A percentile compares a stretch with the other conserved stretches of the same genome.
phyloP scores from a whole-genome alignment of 345 rosid genomes.

The Hirschfeldia incana region DNA sequence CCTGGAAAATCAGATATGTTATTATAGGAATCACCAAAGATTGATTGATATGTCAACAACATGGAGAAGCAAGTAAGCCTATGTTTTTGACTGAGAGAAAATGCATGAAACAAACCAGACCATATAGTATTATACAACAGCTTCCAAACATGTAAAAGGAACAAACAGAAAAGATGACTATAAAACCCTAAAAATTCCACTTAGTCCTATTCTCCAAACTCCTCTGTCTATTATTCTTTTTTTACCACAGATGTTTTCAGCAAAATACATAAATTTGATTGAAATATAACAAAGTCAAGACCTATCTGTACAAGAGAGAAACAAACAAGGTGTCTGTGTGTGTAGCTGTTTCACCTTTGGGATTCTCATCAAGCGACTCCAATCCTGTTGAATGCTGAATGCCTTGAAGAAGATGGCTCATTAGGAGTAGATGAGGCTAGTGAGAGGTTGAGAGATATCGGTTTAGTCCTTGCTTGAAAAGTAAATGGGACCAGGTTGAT shows the following conservation, averaged over 20 bases:
- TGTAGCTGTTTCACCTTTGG: slow-evolving; percentile 9
- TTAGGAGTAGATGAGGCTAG: slow-evolving; percentile 46
- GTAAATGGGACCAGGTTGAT: slow-evolving; percentile 24
- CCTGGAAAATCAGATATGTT: slow-evolving; percentile 5
- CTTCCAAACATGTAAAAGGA: slow-evolving; percentile 35
- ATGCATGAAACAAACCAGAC: slow-evolving; percentile 6
- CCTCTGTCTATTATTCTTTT: slow-evolving; percentile 27
- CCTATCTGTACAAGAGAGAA: slow-evolving; percentile 39
- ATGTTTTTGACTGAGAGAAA: slow-evolving; percentile 10
- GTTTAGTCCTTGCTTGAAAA: slow-evolving; percentile 38
- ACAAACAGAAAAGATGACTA: background rate
- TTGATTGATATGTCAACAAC: slow-evolving; percentile 24
- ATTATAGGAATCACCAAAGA: slow-evolving; percentile 7
- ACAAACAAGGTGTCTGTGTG: slow-evolving; percentile 27
- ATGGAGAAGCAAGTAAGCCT: slow-evolving; percentile 25
- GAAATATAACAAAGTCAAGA: slow-evolving; percentile 3
- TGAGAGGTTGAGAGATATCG: slow-evolving; percentile 68
- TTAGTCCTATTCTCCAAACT: slow-evolving; percentile 19
- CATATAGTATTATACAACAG: slow-evolving; percentile 33
- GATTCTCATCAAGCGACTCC: slow-evolving; percentile 39
- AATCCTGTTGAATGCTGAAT: slow-evolving; percentile 49
- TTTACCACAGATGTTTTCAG: background rate
- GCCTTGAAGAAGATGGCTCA: slow-evolving; percentile 47
- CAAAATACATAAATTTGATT: slow-evolving; percentile 31
- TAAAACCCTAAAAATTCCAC: slow-evolving; percentile 16